Percentiles rank a stretch among this genome's conserved stretches.
phyloP scores from a whole-genome alignment of 2,329 filamentous ascomycete species.

The Cercospora sesami region DNA sequence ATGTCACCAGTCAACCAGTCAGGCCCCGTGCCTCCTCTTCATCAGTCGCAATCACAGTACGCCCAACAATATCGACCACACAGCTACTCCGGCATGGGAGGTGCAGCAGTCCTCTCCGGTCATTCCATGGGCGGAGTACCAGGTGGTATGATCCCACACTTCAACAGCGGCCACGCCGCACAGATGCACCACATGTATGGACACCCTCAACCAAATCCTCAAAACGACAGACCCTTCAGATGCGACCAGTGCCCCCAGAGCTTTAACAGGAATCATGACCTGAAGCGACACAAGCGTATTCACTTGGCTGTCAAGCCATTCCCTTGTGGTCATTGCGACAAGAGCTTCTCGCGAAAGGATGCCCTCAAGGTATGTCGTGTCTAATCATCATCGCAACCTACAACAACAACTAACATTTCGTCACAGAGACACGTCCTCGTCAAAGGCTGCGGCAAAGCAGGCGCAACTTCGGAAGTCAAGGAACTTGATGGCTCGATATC shows the following conservation, averaged over 20 bases:
- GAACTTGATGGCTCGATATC: slow-evolving; percentile 41
- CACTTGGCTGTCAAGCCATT: slow-evolving; percentile 95
- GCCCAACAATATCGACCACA: slow-evolving; percentile 51
- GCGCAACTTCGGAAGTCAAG: slow-evolving; percentile 38
- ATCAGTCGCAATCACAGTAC: slow-evolving; percentile 45
- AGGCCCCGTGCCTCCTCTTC: slow-evolving; percentile 47
- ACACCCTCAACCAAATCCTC: slow-evolving; percentile 52
- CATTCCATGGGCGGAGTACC: slow-evolving; percentile 59
- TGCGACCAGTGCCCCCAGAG: slow-evolving; percentile 90
- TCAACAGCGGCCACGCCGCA: slow-evolving; percentile 62
- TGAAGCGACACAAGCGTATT: slow-evolving; percentile 94
- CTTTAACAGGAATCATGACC: slow-evolving; percentile 93
- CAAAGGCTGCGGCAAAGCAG: slow-evolving; percentile 63
- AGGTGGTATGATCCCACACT: slow-evolving; percentile 56
- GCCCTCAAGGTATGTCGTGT: slow-evolving; percentile 77
- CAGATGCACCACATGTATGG: slow-evolving; percentile 68
- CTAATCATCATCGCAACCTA: neutral
- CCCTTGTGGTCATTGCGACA: slow-evolving; percentile 86
- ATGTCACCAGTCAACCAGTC: slow-evolving; percentile 55
- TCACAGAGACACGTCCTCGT: slow-evolving; percentile 65
- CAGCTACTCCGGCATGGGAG: slow-evolving; percentile 62
- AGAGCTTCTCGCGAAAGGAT: slow-evolving; percentile 95
- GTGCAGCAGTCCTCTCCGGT: slow-evolving; percentile 71
- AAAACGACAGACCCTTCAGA: slow-evolving; percentile 85
- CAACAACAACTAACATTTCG: slow-evolving; percentile 43